Conservation (phyloP, 108 stramenopile genomes). For the Pinguiococcus pyrenoidosus region DNA sequence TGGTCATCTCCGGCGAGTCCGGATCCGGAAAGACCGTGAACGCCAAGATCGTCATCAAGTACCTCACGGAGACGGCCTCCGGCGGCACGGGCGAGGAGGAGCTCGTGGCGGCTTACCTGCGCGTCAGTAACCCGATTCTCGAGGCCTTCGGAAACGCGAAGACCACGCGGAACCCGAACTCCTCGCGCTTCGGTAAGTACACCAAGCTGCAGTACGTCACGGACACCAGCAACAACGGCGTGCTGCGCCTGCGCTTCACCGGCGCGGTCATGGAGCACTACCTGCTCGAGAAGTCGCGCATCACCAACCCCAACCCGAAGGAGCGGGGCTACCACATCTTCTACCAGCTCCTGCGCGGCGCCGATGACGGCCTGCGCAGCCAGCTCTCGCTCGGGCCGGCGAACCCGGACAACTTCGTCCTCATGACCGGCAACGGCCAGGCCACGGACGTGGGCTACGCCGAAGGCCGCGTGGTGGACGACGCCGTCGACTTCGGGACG, state of each 20-base stretch:
- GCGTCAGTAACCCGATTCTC: conserved; percentile 23
- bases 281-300: conserved; percentile 48
- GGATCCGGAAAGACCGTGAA: conserved; percentile 9
- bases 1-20: conserved; percentile 5
- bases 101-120: no score
- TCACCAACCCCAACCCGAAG: conserved; percentile 23
- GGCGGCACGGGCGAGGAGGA: no score
- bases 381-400: no score
- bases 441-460: no score
- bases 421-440: no score
- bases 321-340: conserved; percentile 56
- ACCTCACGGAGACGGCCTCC: conserved; percentile 28
- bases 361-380: no score
- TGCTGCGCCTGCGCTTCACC: no score
- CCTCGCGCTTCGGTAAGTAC: conserved; percentile 37
- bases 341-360: conserved; percentile 40
- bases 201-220: conserved; percentile 39
- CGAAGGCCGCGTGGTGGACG: no score
- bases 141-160: conserved; percentile 36
- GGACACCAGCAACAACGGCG: no score
- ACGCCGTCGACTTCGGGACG: conserved; percentile 67
- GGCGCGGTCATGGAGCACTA: conserved; percentile 48
- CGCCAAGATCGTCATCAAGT: conserved; percentile 26
- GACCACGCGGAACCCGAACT: conserved; percentile 26
- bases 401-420: no score